A percentile compares a stretch with the other conserved stretches of the same genome.
Conservation (phyloP, 179 eudicot species). For the Kewa caespitosa region DNA sequence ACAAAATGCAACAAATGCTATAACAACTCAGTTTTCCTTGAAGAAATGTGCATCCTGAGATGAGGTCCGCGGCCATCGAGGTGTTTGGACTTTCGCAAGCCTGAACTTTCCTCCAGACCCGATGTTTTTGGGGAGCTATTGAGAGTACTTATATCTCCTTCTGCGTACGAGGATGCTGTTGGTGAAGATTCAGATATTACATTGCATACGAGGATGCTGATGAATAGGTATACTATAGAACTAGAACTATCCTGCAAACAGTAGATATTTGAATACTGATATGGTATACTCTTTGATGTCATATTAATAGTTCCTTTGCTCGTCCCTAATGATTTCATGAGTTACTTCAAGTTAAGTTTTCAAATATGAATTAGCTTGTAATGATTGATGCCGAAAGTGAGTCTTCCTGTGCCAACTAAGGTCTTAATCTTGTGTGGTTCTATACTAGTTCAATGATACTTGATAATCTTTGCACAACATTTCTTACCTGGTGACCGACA, state of each 20-base stretch:
- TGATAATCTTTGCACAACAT: background rate
- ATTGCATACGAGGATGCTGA: slow-evolving; percentile 93
- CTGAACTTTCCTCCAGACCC: slow-evolving; percentile 66
- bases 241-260: too few relatives aligned
- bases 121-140: slow-evolving; percentile 91
- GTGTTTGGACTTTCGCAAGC: slow-evolving; percentile 74
- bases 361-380: background rate
- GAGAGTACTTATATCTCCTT: slow-evolving; percentile 79
- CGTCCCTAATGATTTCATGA: background rate
- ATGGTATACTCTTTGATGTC: background rate
- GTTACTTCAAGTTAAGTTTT: background rate
- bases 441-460: too few relatives aligned
- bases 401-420: background rate
- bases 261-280: too few relatives aligned
- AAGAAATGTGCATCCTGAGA: slow-evolving; percentile 55
- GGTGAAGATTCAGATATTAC: slow-evolving; percentile 69
- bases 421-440: too few relatives aligned
- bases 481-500: slow-evolving; percentile 72
- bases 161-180: slow-evolving; percentile 37
- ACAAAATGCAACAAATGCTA: slow-evolving; percentile 92
- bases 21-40: slow-evolving; percentile 93
- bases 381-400: background rate
- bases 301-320: background rate
- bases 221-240: slow-evolving; percentile 56
- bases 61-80: slow-evolving; percentile 67